phyloP scores from a whole-genome alignment of 768 basidiomycete genomes.

The Suillus occidentalis region DNA sequence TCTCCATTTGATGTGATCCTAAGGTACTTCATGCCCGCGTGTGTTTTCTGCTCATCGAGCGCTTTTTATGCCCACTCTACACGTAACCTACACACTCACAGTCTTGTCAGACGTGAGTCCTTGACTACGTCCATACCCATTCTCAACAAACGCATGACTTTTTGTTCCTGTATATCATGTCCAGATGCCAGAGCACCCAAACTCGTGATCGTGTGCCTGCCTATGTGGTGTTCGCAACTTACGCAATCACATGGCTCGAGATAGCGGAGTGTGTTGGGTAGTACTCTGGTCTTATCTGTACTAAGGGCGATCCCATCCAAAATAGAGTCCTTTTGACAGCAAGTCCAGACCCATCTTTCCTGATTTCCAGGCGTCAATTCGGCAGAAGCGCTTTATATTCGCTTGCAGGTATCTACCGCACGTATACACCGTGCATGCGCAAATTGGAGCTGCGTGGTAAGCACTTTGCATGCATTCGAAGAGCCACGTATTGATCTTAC shows the following conservation, averaged over 20 bases:
- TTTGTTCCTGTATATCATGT: not conserved
- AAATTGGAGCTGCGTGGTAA: not conserved
- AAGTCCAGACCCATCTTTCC: no score
- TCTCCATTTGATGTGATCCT: not conserved
- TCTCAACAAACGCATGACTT: no score
- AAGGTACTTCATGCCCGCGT: slow-evolving; percentile 2
- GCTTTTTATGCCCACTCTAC: not conserved
- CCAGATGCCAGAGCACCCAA: not conserved
- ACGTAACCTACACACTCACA: not conserved
- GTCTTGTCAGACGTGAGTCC: not conserved
- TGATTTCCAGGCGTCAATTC: not conserved
- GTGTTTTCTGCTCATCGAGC: not conserved
- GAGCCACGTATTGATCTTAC: not conserved
- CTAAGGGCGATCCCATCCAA: not conserved
- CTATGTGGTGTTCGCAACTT: not conserved
- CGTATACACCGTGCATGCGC: not conserved
- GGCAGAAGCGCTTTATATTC: not conserved
- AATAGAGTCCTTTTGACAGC: not conserved
- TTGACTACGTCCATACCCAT: not conserved
- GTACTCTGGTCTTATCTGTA: not conserved
- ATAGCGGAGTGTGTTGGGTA: not conserved
- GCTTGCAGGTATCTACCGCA: not conserved
- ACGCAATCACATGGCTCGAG: not conserved
- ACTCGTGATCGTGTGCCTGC: not conserved
- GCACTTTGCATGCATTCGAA: not conserved